These are phyloP conservation scores for Cnidoscolus chayamansa DNA, from an alignment of 441 rosid species.

Conservation along the genomic window DNA sequence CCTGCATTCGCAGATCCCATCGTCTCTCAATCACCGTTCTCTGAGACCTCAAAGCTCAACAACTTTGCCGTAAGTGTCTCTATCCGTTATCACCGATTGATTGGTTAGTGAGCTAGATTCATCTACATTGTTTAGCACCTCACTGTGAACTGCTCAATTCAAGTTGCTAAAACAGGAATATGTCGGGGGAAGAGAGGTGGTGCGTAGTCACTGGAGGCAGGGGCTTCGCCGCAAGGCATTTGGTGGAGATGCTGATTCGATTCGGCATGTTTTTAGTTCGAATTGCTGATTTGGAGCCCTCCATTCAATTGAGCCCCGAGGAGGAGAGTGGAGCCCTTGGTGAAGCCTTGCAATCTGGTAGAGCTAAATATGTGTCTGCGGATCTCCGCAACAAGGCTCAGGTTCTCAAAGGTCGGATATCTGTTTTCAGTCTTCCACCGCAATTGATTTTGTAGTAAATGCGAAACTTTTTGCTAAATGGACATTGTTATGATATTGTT, in stretches of 20 bases:
- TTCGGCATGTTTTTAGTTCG: constrained; percentile 49
- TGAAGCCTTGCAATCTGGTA: constrained; percentile 60
- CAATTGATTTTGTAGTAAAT: not conserved
- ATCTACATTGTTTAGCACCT: not conserved
- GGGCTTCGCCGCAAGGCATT: constrained; percentile 77
- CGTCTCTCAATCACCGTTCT: not conserved
- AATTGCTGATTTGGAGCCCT: constrained; percentile 63
- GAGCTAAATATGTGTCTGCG: constrained; percentile 48
- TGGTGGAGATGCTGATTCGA: constrained; percentile 72
- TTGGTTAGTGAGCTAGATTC: not conserved
- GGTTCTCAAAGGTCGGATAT: constrained; percentile 56
- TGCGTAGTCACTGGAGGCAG: constrained; percentile 85
- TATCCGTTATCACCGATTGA: too few relatives aligned
- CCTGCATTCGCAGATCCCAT: not conserved
- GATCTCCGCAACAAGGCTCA: constrained; percentile 80
- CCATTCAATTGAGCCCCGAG: constrained; percentile 47
- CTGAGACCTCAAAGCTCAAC: not conserved
- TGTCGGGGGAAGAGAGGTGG: constrained; percentile 47
- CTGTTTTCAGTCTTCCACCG: not conserved
- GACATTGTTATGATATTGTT: not conserved
- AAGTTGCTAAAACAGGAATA: not conserved
- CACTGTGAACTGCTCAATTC: not conserved
- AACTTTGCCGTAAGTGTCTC: not conserved
- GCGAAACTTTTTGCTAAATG: not conserved
- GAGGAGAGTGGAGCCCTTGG: constrained; percentile 66